Percentiles rank a stretch among this genome's conserved stretches.
Conservation (phyloP, 768 basidiomycete genomes). For the Mycena polygramma region DNA sequence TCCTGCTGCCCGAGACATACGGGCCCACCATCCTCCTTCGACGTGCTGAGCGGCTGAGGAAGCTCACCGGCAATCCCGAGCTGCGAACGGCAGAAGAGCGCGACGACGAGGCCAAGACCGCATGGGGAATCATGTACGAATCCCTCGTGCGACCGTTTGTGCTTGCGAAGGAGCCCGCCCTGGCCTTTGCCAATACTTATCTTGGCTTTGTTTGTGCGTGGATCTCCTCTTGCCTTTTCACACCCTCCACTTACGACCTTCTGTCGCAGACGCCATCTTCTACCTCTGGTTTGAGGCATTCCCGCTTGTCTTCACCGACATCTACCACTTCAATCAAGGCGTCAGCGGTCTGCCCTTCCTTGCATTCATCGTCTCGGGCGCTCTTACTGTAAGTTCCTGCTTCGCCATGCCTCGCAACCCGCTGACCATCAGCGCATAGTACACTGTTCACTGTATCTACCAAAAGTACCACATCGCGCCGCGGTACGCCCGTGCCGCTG, state of each 20-base stretch:
- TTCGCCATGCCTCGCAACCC: neutral
- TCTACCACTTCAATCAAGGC: constrained; percentile 49
- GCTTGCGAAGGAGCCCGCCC: constrained; percentile 47
- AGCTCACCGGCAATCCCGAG: constrained; percentile 44
- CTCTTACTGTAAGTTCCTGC: constrained; percentile 28
- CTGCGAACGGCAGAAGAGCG: constrained; percentile 45
- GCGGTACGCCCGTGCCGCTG: constrained; percentile 31
- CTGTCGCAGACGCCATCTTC: constrained; percentile 44
- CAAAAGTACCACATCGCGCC: constrained; percentile 42
- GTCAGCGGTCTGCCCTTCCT: constrained; percentile 49
- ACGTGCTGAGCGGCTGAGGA: constrained; percentile 47
- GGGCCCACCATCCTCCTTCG: constrained; percentile 45
- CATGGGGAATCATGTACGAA: constrained; percentile 37
- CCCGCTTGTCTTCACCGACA: constrained; percentile 48
- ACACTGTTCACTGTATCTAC: constrained; percentile 39
- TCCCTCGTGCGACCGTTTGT: constrained; percentile 48
- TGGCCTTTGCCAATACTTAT: constrained; percentile 47
- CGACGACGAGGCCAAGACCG: constrained; percentile 36
- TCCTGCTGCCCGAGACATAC: constrained; percentile 49
- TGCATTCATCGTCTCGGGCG: constrained; percentile 40
- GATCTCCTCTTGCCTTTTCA: neutral
- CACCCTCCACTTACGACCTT: neutral
- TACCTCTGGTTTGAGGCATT: constrained; percentile 53
- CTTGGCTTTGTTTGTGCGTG: constrained; percentile 46
- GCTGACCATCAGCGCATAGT: constrained; percentile 24